Evolutionary conservation across 2,329 filamentous ascomycete genomes (phyloP).

Genomic region (Penicillium sp.): DNA sequence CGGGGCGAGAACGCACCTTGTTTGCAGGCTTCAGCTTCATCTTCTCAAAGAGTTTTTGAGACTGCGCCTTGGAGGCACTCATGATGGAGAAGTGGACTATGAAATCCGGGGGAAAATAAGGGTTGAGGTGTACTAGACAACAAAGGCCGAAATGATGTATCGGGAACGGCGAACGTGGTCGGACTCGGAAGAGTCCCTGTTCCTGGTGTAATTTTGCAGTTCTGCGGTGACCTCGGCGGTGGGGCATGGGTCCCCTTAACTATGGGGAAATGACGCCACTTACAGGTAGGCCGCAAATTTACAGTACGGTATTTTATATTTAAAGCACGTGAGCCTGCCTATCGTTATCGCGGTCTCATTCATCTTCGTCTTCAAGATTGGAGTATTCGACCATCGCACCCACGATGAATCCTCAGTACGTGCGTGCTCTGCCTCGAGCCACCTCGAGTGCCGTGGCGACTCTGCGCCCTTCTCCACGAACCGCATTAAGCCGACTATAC

Average conservation of each 20-base stretch:
- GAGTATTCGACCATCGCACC: not conserved
- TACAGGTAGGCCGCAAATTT: conserved; percentile 3
- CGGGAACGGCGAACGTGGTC: conserved; percentile 41
- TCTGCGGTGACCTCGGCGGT: conserved; percentile 12
- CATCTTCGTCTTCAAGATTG: not conserved
- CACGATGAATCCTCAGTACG: conserved; percentile 20
- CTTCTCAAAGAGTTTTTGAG: conserved; percentile 97
- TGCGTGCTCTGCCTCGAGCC: conserved; percentile 17
- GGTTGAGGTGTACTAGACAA: conserved; percentile 12
- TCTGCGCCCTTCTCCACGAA: conserved; percentile 38
- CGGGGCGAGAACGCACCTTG: conserved; percentile 64
- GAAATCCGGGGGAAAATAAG: conserved; percentile 7
- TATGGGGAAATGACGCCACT: conserved; percentile 3
- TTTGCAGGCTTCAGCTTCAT: conserved; percentile 92
- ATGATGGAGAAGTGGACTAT: conserved; percentile 37
- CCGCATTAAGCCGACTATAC: conserved; percentile 50
- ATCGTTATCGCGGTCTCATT: conserved; percentile 14
- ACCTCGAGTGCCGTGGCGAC: conserved; percentile 14
- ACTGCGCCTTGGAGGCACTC: conserved; percentile 87
- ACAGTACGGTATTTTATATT: conserved; percentile 20
- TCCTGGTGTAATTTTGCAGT: conserved; percentile 22
- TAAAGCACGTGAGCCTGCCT: conserved; percentile 10
- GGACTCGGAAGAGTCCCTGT: conserved; percentile 27
- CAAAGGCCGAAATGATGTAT: conserved; percentile 23
- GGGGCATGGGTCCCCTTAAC: conserved; percentile 1